A percentile compares a stretch with the other conserved stretches of the same genome.
These are phyloP conservation scores for Hericium erinaceus DNA, from an alignment of 768 basidiomycete species.

Conservation along the genomic window DNA sequence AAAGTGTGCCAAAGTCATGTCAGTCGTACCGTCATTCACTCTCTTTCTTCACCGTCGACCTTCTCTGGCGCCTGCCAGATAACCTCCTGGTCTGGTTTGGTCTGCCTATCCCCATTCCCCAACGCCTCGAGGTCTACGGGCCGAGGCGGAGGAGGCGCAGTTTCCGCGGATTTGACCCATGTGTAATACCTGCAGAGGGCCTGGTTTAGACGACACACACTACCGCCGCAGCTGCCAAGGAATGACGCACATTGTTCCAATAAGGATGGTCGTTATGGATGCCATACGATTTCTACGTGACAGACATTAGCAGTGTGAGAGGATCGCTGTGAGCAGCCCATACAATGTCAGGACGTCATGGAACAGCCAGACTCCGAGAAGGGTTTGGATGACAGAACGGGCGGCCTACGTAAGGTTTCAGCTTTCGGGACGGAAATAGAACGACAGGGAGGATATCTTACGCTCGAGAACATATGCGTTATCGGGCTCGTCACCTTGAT, in stretches of 20 bases:
- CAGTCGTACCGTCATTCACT: background rate
- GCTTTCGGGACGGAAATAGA: background rate
- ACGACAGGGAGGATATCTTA: conserved; percentile 23
- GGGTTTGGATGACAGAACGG: conserved; percentile 74
- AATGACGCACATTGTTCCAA: conserved; percentile 52
- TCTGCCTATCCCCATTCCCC: conserved; percentile 14
- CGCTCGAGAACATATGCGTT: conserved; percentile 79
- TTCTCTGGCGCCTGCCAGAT: conserved; percentile 23
- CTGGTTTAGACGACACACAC: background rate
- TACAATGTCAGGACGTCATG: conserved; percentile 65
- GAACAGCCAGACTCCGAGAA: conserved; percentile 72
- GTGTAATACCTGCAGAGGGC: conserved; percentile 41
- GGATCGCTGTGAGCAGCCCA: conserved; percentile 18
- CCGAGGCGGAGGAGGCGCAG: conserved; percentile 18
- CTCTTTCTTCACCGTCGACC: conserved; percentile 1
- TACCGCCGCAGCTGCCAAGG: too few relatives aligned
- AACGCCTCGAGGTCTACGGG: conserved; percentile 32
- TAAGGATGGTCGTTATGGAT: conserved; percentile 47
- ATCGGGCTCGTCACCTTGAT: conserved; percentile 79
- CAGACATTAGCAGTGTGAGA: background rate
- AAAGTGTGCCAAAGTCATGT: too few relatives aligned
- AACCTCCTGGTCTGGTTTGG: conserved; percentile 16
- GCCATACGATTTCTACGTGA: conserved; percentile 8
- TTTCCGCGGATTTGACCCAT: conserved; percentile 37
- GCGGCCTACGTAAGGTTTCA: conserved; percentile 42